Percentiles rank a stretch among this genome's conserved stretches.
Conservation (phyloP, 768 basidiomycete species). For the Leucosporidium yakuticum region DNA sequence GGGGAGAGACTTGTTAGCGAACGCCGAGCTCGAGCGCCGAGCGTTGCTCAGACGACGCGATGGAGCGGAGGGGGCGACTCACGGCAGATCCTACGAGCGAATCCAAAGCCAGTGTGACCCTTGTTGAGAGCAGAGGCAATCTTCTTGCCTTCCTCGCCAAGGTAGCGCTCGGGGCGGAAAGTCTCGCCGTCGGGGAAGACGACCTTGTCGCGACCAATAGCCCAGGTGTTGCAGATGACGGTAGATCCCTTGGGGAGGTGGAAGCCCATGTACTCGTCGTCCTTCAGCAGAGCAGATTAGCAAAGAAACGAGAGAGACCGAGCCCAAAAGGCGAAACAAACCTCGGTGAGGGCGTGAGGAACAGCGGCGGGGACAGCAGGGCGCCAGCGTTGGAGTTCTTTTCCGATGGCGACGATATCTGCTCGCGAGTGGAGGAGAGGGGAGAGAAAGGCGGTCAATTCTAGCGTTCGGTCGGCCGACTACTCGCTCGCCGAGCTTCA, state of each 20-base stretch:
- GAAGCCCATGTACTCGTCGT: slow-evolving; percentile 1
- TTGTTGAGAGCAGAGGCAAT: slow-evolving; percentile 3
- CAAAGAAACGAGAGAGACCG: not conserved
- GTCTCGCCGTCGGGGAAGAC: slow-evolving; percentile 33
- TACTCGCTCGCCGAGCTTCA: not conserved
- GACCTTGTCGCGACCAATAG: slow-evolving; percentile 23
- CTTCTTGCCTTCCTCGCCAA: slow-evolving; percentile 14
- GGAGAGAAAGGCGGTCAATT: too few relatives aligned
- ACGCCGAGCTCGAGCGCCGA: not conserved
- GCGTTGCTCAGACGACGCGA: not conserved
- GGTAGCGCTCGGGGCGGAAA: slow-evolving; percentile 35
- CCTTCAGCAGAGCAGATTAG: not conserved
- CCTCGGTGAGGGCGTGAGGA: slow-evolving; percentile 20
- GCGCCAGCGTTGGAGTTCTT: slow-evolving; percentile 31
- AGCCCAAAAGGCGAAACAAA: not conserved
- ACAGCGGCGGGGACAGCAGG: slow-evolving; percentile 31
- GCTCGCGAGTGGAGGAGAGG: too few relatives aligned
- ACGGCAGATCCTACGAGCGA: slow-evolving; percentile 4
- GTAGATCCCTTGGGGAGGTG: slow-evolving; percentile 8
- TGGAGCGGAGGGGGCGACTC: not conserved
- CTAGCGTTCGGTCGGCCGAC: too few relatives aligned
- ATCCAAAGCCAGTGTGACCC: slow-evolving; percentile 14
- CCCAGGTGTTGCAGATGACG: slow-evolving; percentile 22
- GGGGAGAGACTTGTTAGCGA: too few relatives aligned
- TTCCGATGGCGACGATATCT: slow-evolving; percentile 14